Evolutionary conservation across 495 filamentous ascomycete genomes (phyloP), one percentile per base, ranked within the genome.

Genomic region (Hypoxylon subgilvum): DNA sequence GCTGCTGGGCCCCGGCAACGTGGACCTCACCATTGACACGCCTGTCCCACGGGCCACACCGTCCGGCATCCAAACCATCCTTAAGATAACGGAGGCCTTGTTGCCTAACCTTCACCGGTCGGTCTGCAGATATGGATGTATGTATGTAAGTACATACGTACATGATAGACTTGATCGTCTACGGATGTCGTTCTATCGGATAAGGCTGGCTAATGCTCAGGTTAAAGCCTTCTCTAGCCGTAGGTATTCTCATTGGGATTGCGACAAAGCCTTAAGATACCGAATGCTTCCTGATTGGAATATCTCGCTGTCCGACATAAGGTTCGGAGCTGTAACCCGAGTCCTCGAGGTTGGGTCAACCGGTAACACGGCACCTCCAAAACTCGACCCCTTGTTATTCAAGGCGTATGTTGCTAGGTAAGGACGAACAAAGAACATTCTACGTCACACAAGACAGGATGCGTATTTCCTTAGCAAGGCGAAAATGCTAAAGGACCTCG

Each of bases 21-120:
- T 5, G 3, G 1, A 19, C 25, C 17, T 32, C 40, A n/a, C 40
- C 28, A 47, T 4, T 8, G 4, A 27, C 23, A 44, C 31, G 39
- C 54, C 54, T 50, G 19, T 57, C 16, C 5, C 27, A 30, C 10
- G 10, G 27, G n/a, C 5, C n/a, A 34, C 31, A 13, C 51, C 46
- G 43, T 53, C 50, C 27, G 35, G 17, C 40, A 32, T 34, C 34
- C 30, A 22, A 53, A 41, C 47, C 59, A 21, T 50, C 50, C 49
- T 35, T 36, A 25, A 32, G 12, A 36, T 28, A 16, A 19, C 14
- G 1, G 60, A 36, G 58, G 44, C 54, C 61, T 55, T 42, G 34
- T 46, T 55, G 61, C 61, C 61, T 64, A 38, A 61, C 48, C 41
- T 25, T 65, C 51, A 65, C 62, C 62, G 62, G 62, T 57, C 50